phyloP scores from a whole-genome alignment of 2,329 filamentous ascomycete genomes.

The Sarocladium kiliense region DNA sequence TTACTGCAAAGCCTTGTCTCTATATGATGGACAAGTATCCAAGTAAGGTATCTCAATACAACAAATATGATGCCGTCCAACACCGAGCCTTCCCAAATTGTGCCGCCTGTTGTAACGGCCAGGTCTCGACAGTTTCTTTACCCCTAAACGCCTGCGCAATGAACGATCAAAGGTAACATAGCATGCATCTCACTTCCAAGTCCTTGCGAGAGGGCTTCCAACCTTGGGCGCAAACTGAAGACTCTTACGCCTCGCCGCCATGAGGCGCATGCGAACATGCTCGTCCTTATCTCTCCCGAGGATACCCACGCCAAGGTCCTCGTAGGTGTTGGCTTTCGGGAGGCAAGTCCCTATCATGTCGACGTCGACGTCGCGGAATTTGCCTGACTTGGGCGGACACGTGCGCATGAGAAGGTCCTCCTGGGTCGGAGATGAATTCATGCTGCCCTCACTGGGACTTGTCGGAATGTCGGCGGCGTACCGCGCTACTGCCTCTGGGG shows the following conservation, averaged over 20 bases:
- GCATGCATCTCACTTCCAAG: conserved; percentile 34
- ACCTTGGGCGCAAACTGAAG: conserved; percentile 72
- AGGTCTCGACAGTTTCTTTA: neutral
- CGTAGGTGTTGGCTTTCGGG: conserved; percentile 12
- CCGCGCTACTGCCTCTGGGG: conserved; percentile 47
- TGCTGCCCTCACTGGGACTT: conserved; percentile 33
- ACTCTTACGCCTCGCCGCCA: conserved; percentile 71
- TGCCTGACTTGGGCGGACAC: conserved; percentile 46
- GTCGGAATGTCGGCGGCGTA: conserved; percentile 47
- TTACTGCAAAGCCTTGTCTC: too few relatives aligned
- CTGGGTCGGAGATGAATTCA: conserved; percentile 24
- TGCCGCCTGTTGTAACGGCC: neutral
- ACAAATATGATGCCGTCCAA: neutral
- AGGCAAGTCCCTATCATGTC: neutral
- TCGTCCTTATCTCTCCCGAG: conserved; percentile 49
- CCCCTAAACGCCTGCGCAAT: conserved; percentile 3
- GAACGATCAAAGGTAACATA: neutral
- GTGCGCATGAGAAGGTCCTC: conserved; percentile 43
- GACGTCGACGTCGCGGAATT: conserved; percentile 14
- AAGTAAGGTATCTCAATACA: conserved; percentile 4
- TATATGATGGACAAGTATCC: too few relatives aligned
- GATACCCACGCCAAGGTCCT: conserved; percentile 37
- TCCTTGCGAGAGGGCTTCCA: conserved; percentile 62
- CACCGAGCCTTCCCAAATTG: neutral
- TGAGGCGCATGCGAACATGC: conserved; percentile 55